A percentile compares a stretch with the other conserved stretches of the same genome.
phyloP scores from a whole-genome alignment of 2,329 filamentous ascomycete genomes.

The Trichoderma lentiforme region DNA sequence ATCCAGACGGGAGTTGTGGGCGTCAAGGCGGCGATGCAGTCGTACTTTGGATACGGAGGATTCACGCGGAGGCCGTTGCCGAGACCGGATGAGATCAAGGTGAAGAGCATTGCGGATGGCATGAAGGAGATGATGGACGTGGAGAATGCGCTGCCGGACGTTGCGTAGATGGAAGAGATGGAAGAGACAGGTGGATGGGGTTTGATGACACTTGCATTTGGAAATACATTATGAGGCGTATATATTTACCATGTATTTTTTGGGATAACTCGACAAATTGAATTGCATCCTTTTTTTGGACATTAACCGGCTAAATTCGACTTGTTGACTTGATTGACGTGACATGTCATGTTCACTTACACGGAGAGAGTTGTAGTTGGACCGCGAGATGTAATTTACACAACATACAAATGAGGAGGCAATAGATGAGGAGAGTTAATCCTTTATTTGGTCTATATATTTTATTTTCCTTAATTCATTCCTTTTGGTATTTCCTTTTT shows the following conservation, averaged over 20 bases:
- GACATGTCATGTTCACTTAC: neutral
- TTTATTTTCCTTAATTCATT: neutral
- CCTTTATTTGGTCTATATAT: neutral
- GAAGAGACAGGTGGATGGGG: neutral
- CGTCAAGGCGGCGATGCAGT: conserved; percentile 64
- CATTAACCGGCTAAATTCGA: neutral
- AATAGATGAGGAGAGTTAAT: neutral
- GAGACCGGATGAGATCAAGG: conserved; percentile 17
- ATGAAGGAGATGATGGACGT: conserved; percentile 25
- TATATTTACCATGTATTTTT: neutral
- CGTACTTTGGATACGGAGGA: conserved; percentile 68
- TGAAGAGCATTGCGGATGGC: conserved; percentile 20
- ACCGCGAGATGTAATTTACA: neutral
- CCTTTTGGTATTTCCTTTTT: neutral
- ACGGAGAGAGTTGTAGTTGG: neutral
- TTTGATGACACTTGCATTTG: neutral
- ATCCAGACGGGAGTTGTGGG: conserved; percentile 70
- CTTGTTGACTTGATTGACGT: neutral
- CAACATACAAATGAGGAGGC: neutral
- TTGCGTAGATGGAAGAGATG: neutral
- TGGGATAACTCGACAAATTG: neutral
- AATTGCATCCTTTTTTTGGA: neutral
- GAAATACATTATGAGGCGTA: conserved; percentile 1
- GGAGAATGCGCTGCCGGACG: conserved; percentile 21
- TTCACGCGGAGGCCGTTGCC: conserved; percentile 32